phyloP scores from a whole-genome alignment of 805 yeast genomes.

The Metschnikowia proteae region DNA sequence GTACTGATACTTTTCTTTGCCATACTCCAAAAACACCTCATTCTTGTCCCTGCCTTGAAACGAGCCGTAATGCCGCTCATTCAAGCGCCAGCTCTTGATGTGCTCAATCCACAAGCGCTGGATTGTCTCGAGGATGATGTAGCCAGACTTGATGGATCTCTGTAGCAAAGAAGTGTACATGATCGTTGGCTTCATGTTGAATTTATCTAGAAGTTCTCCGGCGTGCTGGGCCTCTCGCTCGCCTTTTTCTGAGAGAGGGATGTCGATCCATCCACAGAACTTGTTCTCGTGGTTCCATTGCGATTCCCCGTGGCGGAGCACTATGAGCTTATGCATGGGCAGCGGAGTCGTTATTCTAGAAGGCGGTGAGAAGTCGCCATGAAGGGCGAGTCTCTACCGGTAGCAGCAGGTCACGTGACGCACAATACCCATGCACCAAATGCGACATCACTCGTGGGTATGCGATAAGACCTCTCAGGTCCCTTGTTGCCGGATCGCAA shows the following conservation, averaged over 20 bases:
- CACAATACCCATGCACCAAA: neutral
- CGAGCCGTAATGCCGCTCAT: constrained; percentile 43
- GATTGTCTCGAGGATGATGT: constrained; percentile 31
- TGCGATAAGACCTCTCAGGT: no score
- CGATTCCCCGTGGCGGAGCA: constrained; percentile 44
- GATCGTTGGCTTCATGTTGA: constrained; percentile 29
- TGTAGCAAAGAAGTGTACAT: constrained; percentile 39
- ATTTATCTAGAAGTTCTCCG: constrained; percentile 29
- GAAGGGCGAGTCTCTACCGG: constrained; percentile 1
- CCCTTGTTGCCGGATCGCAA: no score
- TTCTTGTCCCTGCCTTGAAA: constrained; percentile 40
- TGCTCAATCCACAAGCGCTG: constrained; percentile 36
- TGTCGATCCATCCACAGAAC: constrained; percentile 46
- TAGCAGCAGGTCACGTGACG: constrained; percentile 2
- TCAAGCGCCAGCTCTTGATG: constrained; percentile 38
- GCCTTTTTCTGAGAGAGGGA: constrained; percentile 38
- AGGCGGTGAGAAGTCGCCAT: neutral
- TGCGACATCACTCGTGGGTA: no score
- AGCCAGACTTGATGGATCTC: constrained; percentile 41
- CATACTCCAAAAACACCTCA: constrained; percentile 33
- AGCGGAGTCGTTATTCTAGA: neutral
- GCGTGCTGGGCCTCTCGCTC: constrained; percentile 37
- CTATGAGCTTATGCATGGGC: constrained; percentile 30
- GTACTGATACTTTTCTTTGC: constrained; percentile 36
- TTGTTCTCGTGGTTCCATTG: constrained; percentile 42